These are phyloP conservation scores for Fusarium virguliforme DNA, from an alignment of 2,329 filamentous ascomycete species.

Conservation along the genomic window DNA sequence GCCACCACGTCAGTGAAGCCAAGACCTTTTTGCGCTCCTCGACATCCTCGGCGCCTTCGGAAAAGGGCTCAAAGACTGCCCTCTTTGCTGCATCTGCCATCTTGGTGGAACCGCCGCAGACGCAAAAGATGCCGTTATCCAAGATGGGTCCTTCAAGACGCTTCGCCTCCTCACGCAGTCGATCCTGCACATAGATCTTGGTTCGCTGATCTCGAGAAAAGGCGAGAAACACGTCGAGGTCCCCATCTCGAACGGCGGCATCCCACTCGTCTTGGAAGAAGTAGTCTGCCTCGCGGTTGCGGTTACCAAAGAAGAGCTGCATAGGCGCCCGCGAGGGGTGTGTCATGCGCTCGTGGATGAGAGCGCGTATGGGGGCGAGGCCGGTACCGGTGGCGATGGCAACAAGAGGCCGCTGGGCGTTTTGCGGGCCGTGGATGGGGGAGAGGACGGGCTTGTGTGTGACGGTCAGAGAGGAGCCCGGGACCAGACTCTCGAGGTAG, in stretches of 20 bases:
- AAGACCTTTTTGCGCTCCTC: conserved; percentile 60
- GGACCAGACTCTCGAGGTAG: conserved; percentile 79
- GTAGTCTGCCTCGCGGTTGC: conserved; percentile 82
- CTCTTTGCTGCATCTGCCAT: conserved; percentile 71
- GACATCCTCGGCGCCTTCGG: conserved; percentile 56
- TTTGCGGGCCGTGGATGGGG: conserved; percentile 59
- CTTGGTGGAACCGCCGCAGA: conserved; percentile 72
- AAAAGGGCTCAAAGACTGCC: conserved; percentile 67
- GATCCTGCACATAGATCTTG: conserved; percentile 72
- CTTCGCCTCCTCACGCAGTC: conserved; percentile 63
- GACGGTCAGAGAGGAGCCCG: conserved; percentile 73
- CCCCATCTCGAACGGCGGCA: conserved; percentile 33
- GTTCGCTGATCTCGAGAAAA: conserved; percentile 66
- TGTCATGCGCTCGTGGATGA: conserved; percentile 81
- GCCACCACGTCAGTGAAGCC: conserved; percentile 64
- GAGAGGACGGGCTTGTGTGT: conserved; percentile 67
- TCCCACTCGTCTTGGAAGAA: conserved; percentile 87
- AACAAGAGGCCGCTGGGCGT: conserved; percentile 72
- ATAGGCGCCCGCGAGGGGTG: conserved; percentile 57
- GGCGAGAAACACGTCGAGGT: conserved; percentile 60
- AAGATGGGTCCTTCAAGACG: conserved; percentile 56
- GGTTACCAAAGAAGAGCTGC: conserved; percentile 87
- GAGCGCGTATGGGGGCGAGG: conserved; percentile 84
- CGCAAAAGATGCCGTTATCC: conserved; percentile 63
- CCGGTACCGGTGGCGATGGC: conserved; percentile 90